Base-by-base conservation (phyloP, 139 green algal genomes). In the Micromonas pusilla region DNA sequence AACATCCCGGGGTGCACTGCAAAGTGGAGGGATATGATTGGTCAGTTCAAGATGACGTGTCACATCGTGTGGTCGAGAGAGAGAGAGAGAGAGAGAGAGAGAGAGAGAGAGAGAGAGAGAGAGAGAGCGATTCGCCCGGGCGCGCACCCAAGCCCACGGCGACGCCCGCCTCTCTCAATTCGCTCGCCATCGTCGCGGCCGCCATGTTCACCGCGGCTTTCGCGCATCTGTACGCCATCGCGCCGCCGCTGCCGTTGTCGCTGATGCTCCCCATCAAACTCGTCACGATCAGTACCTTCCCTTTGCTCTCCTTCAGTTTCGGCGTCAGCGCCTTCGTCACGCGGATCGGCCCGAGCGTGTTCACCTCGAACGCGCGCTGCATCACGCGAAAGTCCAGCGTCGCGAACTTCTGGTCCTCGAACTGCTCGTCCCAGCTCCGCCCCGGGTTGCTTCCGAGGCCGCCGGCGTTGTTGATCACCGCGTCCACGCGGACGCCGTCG, bases 201-300 rank as follows among this genome's bases (percentile, higher is more conserved):
- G 82, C 80, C 79, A 90, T 90, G 79, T 92, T 89, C 30, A 86
- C 60, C 0, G 83, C 88, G 0, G 80, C 81, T 73, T 92, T 92
- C 63, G 80, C 86, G 80, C 90, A 88, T 26, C 88, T 81, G 81
- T 88, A 89, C 54, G 79, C 82, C 54, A 86, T 83, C 79, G 85
- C 79, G 72, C 45, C 76, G 26, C 78, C 76, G 9, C 36, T 37
- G 31, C 65, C 66, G 37, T 84, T 82, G 37, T 81, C 79, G 31
- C 70, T 72, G 19, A 88, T 72, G 37, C 75, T 85, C 0, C 85
- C 87, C 82, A 91, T 87, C 30, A 81, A 82, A 25, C 78, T 86
- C 32, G 79, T 77, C 5, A 91, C 70, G 36, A 91, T 33, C 1
- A 71, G 32, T 13, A 88, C 80, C 84, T 89, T 90, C 28, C 76